Evolutionary conservation across 106 monocot genomes (phyloP), one percentile per base, ranked within the genome.

Genomic region (Agapanthus africanus): DNA sequence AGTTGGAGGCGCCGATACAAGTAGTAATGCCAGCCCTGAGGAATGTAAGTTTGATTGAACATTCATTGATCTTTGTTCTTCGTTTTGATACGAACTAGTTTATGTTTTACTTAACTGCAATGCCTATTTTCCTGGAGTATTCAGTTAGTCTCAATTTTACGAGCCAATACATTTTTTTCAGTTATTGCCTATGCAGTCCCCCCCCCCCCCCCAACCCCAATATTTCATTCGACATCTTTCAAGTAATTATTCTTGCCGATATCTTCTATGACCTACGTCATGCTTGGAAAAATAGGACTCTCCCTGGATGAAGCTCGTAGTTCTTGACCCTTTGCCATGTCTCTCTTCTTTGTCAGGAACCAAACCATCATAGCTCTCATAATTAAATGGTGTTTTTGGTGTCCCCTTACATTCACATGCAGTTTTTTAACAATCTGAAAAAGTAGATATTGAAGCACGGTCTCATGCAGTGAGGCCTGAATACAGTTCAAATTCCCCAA

Each of bases 1-100:
- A 62, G 41, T 44, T 84, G 66, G 31, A 21, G 74, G 15, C 57
- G 56, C 68, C 44, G 80, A 79, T 68, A 33, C 65, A 33, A 79
- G 47, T 83, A 69, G 57, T 34, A 77, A 36, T 70, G 46, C 77
- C 62, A 79, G 59, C 63, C 71, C 70, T 51, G 83, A 91, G 38
- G 91, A 91, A 73, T 79, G 94, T 95, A 91, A 87, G 94, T 83
- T 64, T 33, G 32, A n/a, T n/a, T n/a, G n/a, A n/a, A n/a, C n/a
- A n/a, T n/a, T n/a, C n/a, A n/a, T n/a, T n/a, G 11, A 27, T 28
- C 8, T 57, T 30, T 13, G 31, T 6, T 50, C 31, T 57, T 30
- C 56, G 31, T 57, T 57, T 57, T 1, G 11, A 26, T 30, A 13
- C 11, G 30, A 14, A 31, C 56, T 27, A 11, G 31, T n/a, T n/a